A percentile compares a stretch with the other conserved stretches of the same genome.
These are phyloP conservation scores for Leccinellum rugosiceps DNA, from an alignment of 768 basidiomycete species.

Conservation along the genomic window DNA sequence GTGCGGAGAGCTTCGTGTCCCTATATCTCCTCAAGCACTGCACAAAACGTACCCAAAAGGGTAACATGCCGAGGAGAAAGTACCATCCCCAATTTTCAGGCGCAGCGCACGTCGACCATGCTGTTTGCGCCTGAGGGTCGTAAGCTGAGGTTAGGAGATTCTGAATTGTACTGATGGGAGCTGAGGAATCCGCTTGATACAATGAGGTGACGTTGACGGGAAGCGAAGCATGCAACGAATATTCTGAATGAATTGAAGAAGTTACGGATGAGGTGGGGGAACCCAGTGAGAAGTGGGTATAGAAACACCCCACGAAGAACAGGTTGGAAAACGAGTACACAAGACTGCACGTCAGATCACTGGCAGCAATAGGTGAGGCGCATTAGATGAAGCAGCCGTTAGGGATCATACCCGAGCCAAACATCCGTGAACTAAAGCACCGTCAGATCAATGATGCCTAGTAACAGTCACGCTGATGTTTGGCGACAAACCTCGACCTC, in stretches of 20 bases:
- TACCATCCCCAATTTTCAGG: conserved; percentile 57
- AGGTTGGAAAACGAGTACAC: conserved; percentile 71
- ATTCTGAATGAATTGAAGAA: background rate
- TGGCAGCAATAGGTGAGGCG: conserved; percentile 27
- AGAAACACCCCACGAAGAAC: conserved; percentile 73
- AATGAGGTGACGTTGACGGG: background rate
- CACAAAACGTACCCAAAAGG: conserved; percentile 71
- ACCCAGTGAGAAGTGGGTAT: conserved; percentile 32
- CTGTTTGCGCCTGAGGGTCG: conserved; percentile 38
- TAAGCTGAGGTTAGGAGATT: conserved; percentile 7
- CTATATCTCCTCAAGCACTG: conserved; percentile 87
- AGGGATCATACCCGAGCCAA: conserved; percentile 71
- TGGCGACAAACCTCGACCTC: conserved; percentile 62
- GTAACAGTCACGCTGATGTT: background rate
- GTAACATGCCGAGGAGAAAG: conserved; percentile 59
- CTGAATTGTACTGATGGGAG: background rate
- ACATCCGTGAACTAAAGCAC: conserved; percentile 70
- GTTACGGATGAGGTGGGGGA: background rate
- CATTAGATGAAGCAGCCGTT: background rate
- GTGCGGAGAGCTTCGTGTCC: conserved; percentile 71
- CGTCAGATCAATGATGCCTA: conserved; percentile 3
- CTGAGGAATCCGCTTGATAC: background rate
- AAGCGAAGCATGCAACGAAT: background rate
- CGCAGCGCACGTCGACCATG: conserved; percentile 42
- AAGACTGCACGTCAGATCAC: conserved; percentile 82